Percentiles rank a stretch among this genome's conserved stretches.
Conservation (phyloP, 306 rosid species). For the Vicia faba region DNA sequence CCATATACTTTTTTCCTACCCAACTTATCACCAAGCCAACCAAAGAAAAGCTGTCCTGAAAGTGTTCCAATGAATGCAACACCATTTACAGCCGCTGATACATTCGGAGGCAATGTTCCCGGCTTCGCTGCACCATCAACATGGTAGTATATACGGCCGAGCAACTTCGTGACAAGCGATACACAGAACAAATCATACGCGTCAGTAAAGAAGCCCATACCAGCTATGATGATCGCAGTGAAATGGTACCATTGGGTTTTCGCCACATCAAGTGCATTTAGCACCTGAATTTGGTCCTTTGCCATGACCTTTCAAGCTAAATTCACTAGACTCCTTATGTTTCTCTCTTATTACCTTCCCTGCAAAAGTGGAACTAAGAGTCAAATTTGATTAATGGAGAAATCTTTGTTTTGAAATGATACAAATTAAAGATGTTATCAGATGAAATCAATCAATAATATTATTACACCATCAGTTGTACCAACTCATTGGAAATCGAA, state of each 20-base stretch:
- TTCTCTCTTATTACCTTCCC: background rate
- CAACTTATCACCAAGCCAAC: no score
- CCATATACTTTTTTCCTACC: conserved; percentile 51
- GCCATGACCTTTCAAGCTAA: conserved; percentile 46
- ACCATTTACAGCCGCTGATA: conserved; percentile 77
- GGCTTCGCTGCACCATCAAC: conserved; percentile 49
- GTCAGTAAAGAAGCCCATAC: no score
- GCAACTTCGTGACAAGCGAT: no score
- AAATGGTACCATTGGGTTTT: no score
- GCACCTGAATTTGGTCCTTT: no score
- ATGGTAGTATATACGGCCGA: no score
- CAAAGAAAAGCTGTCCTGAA: conserved; percentile 24
- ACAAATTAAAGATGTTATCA: conserved; percentile 10
- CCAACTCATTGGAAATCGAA: conserved; percentile 3
- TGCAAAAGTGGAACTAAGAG: conserved; percentile 30
- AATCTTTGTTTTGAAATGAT: background rate
- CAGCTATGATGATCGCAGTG: no score
- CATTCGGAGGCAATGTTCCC: conserved; percentile 70
- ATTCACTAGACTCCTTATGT: background rate
- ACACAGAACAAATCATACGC: no score
- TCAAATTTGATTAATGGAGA: background rate
- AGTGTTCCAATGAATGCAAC: conserved; percentile 82
- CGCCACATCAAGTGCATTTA: no score
- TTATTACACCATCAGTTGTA: background rate
- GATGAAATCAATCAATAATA: conserved; percentile 6